These are phyloP conservation scores for Tuber melanosporum DNA, from an alignment of 495 filamentous ascomycete genomes.

Conservation along the genomic window DNA sequence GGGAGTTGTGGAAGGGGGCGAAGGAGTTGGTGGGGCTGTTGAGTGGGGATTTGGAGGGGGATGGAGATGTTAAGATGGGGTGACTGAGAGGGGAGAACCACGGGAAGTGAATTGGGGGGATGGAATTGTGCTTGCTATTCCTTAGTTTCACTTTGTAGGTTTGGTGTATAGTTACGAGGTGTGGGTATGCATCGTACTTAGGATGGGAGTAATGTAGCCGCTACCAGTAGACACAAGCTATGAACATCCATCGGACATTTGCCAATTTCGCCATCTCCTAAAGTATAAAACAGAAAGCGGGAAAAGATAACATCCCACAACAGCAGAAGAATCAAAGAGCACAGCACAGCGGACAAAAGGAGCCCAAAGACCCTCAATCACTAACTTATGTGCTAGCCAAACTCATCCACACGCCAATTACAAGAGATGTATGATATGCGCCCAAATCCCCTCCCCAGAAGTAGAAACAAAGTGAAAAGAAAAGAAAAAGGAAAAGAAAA, in stretches of 20 bases:
- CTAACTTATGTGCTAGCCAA: background rate
- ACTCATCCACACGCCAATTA: background rate
- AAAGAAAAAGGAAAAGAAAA: background rate
- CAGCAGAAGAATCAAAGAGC: background rate
- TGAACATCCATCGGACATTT: background rate
- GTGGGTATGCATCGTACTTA: background rate
- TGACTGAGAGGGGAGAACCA: conserved; percentile 1
- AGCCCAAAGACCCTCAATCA: background rate
- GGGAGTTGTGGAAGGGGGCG: conserved; percentile 57
- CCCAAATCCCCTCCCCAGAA: background rate
- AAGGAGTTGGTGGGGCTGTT: conserved; percentile 27
- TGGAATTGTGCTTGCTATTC: background rate
- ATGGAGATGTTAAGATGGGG: conserved; percentile 4
- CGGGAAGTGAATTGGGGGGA: background rate
- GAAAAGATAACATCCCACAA: background rate
- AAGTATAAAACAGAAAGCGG: background rate
- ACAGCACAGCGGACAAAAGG: background rate
- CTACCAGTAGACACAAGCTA: background rate
- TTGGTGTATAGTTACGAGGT: background rate
- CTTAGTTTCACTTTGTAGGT: background rate
- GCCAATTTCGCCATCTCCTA: background rate
- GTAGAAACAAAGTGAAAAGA: background rate
- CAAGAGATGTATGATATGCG: background rate
- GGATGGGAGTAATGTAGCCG: background rate
- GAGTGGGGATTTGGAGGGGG: conserved; percentile 12